phyloP scores from a whole-genome alignment of 2,329 filamentous ascomycete genomes.

The Aspergillus calidoustus region DNA sequence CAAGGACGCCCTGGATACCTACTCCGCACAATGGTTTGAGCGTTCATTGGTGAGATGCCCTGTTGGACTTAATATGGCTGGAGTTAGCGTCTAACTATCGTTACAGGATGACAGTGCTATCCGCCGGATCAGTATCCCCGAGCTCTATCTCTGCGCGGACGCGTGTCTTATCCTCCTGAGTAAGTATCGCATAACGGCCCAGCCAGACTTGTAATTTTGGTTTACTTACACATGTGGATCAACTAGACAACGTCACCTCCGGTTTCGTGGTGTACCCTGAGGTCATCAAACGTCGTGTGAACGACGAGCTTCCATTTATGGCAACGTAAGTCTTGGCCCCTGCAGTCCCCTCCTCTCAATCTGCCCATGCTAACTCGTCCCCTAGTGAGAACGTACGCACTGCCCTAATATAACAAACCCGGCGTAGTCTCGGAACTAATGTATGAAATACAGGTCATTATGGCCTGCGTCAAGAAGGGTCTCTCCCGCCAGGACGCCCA shows the following conservation, averaged over 20 bases:
- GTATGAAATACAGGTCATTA: slow-evolving; percentile 65
- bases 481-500: slow-evolving; percentile 79
- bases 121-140: slow-evolving; percentile 62
- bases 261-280: slow-evolving; percentile 80
- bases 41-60: slow-evolving; percentile 60
- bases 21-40: slow-evolving; percentile 76
- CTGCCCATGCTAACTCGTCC: slow-evolving; percentile 23
- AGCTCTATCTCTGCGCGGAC: slow-evolving; percentile 71
- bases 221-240: background rate
- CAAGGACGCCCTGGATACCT: slow-evolving; percentile 67
- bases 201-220: background rate
- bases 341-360: background rate
- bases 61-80: background rate
- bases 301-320: slow-evolving; percentile 86
- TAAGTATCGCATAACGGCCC: slow-evolving; percentile 23
- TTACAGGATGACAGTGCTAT: slow-evolving; percentile 71
- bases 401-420: background rate
- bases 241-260: slow-evolving; percentile 67
- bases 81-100: slow-evolving; percentile 15
- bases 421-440: slow-evolving; percentile 28
- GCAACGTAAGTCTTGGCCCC: slow-evolving; percentile 59
- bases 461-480: slow-evolving; percentile 74
- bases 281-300: slow-evolving; percentile 69
- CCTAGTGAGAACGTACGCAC: slow-evolving; percentile 39
- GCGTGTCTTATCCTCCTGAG: slow-evolving; percentile 52